These are phyloP conservation scores for Podospora fimiseda DNA, from an alignment of 495 filamentous ascomycete genomes.

Conservation along the genomic window DNA sequence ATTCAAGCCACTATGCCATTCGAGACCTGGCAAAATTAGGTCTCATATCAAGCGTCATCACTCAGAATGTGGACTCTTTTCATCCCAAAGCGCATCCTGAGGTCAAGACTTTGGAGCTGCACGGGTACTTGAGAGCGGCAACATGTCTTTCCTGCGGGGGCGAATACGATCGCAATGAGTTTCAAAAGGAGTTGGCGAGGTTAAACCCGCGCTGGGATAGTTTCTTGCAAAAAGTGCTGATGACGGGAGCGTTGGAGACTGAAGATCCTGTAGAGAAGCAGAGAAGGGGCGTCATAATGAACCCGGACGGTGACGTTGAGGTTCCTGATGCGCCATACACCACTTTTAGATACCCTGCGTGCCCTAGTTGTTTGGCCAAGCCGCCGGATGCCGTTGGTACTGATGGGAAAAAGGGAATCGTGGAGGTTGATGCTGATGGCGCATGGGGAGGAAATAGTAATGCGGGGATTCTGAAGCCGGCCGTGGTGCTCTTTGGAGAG, in stretches of 20 bases:
- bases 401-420: conserved; percentile 44
- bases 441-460: conserved; percentile 65
- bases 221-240: conserved; percentile 65
- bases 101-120: conserved; percentile 73
- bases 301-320: conserved; percentile 93
- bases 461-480: conserved; percentile 81
- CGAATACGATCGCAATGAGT: conserved; percentile 37
- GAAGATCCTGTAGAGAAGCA: conserved; percentile 66
- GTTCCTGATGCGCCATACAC: conserved; percentile 81
- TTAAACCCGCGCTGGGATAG: conserved; percentile 84
- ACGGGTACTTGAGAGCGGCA: conserved; percentile 78
- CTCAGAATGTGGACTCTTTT: conserved; percentile 96
- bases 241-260: conserved; percentile 66
- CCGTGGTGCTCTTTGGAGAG: conserved; percentile 94
- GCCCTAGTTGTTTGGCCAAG: conserved; percentile 66
- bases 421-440: conserved; percentile 73
- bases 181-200: conserved; percentile 66
- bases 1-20: conserved; percentile 72
- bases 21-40: conserved; percentile 63
- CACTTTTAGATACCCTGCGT: conserved; percentile 86
- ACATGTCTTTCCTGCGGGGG: conserved; percentile 66
- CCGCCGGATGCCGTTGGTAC: conserved; percentile 53
- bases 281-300: conserved; percentile 66
- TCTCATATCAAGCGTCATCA: conserved; percentile 69
- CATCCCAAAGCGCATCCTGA: conserved; percentile 71